Percentiles rank a stretch among this genome's conserved stretches.
Conservation (phyloP, 2,329 filamentous ascomycete species). For the Aspergillus sp. region DNA sequence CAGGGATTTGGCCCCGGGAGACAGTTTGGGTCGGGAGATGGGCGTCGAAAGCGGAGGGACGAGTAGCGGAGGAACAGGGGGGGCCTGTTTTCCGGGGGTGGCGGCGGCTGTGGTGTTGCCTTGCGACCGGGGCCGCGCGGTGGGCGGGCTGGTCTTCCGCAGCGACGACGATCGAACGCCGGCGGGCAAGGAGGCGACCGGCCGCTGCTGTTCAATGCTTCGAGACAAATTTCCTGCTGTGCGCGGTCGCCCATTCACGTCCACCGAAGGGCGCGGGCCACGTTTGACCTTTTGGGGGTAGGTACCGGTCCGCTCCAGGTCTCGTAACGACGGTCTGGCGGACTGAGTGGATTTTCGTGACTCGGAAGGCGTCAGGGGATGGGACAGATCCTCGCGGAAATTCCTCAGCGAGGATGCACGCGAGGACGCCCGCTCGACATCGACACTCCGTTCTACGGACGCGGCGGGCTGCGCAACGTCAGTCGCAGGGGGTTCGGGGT, state of each 20-base stretch:
- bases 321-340: slow-evolving; percentile 44
- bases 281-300: slow-evolving; percentile 73
- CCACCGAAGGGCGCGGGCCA: slow-evolving; percentile 74
- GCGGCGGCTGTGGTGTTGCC: slow-evolving; percentile 32
- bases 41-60: slow-evolving; percentile 38
- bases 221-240: slow-evolving; percentile 51
- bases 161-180: slow-evolving; percentile 67
- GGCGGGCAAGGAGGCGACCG: slow-evolving; percentile 75
- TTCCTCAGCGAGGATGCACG: slow-evolving; percentile 19
- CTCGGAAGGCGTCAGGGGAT: slow-evolving; percentile 29
- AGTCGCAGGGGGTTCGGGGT: slow-evolving; percentile 8
- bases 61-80: slow-evolving; percentile 40
- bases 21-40: slow-evolving; percentile 35
- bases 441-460: slow-evolving; percentile 5
- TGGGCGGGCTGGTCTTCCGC: slow-evolving; percentile 50
- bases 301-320: slow-evolving; percentile 42
- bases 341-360: slow-evolving; percentile 42
- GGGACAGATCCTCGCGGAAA: slow-evolving; percentile 35
- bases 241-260: slow-evolving; percentile 61
- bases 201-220: slow-evolving; percentile 59
- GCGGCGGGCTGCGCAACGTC: slow-evolving; percentile 13
- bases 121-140: slow-evolving; percentile 45
- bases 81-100: slow-evolving; percentile 29
- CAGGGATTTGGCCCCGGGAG: slow-evolving; percentile 42
- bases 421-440: slow-evolving; percentile 25